phyloP scores from a whole-genome alignment of 2,329 filamentous ascomycete genomes.

The Fusarium sp. region DNA sequence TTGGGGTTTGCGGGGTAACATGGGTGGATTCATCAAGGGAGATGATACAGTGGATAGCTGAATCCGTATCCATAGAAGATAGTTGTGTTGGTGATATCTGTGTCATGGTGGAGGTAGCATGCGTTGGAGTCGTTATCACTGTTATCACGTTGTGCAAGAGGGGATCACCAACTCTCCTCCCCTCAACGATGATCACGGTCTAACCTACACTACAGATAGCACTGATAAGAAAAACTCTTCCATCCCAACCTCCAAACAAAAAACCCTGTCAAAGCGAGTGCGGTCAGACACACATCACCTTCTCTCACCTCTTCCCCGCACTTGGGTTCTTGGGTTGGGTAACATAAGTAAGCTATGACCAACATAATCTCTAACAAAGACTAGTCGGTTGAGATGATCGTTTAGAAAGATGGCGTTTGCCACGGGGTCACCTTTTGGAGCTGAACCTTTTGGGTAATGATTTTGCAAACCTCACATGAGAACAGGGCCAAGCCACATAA shows the following conservation, averaged over 20 bases:
- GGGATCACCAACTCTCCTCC: neutral
- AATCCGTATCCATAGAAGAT: neutral
- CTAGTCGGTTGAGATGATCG: neutral
- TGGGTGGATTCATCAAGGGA: neutral
- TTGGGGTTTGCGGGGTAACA: constrained; percentile 23
- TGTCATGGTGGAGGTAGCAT: neutral
- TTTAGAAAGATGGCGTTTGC: constrained; percentile 10
- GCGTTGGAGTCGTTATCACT: neutral
- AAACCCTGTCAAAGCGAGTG: constrained; percentile 5
- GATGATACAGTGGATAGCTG: neutral
- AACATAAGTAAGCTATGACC: neutral
- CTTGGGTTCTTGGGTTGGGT: neutral
- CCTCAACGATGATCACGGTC: neutral
- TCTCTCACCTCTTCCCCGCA: neutral
- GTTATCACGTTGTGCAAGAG: neutral
- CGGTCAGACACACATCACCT: too few species aligned
- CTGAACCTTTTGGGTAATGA: constrained; percentile 20
- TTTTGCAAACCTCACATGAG: constrained; percentile 30
- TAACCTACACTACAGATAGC: too few species aligned
- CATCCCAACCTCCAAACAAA: constrained; percentile 3
- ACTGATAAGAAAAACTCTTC: constrained; percentile 4
- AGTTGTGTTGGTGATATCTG: neutral
- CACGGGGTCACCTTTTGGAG: constrained; percentile 15
- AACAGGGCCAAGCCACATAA: constrained; percentile 1
- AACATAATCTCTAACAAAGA: neutral